Evolutionary conservation across 345 rosid genomes (phyloP).

Genomic region (Pseudoturritis turrita): DNA sequence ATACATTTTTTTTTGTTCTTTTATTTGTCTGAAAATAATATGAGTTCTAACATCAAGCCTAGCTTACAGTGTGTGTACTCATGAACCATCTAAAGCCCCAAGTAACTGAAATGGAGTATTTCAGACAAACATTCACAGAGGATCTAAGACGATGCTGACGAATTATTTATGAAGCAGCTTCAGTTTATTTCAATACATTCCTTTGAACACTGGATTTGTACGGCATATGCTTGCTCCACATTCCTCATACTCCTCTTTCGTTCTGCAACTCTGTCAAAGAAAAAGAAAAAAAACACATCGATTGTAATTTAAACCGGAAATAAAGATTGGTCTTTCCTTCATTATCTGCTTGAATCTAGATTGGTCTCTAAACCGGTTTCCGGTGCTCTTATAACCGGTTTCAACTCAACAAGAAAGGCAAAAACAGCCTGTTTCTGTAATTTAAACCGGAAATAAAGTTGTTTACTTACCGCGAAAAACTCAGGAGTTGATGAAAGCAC

Average conservation of each 20-base stretch:
- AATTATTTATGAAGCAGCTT: conserved; percentile 6
- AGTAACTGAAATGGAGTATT: not conserved
- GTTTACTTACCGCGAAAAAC: conserved; percentile 64
- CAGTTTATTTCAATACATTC: conserved; percentile 61
- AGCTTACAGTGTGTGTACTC: conserved; percentile 2
- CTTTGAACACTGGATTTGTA: conserved; percentile 98
- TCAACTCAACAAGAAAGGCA: not conserved
- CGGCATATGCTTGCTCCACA: conserved; percentile 99
- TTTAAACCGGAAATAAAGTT: not conserved
- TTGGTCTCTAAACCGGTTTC: not conserved
- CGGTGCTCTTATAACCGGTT: not conserved
- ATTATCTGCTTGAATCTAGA: not conserved
- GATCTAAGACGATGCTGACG: not conserved
- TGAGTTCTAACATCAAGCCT: conserved; percentile 2
- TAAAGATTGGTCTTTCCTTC: no score
- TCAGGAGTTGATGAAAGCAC: conserved; percentile 98
- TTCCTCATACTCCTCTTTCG: conserved; percentile 96
- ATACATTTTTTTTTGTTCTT: not conserved
- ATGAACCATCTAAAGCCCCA: not conserved
- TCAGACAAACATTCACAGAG: conserved; percentile 22
- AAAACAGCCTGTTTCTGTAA: not conserved
- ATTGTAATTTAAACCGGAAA: not conserved
- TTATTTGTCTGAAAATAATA: conserved; percentile 10
- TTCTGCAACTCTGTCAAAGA: conserved; percentile 81
- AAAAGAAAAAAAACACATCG: not conserved